Conservation (phyloP, 2,329 filamentous ascomycete genomes). For the Apiospora saccharicola region DNA sequence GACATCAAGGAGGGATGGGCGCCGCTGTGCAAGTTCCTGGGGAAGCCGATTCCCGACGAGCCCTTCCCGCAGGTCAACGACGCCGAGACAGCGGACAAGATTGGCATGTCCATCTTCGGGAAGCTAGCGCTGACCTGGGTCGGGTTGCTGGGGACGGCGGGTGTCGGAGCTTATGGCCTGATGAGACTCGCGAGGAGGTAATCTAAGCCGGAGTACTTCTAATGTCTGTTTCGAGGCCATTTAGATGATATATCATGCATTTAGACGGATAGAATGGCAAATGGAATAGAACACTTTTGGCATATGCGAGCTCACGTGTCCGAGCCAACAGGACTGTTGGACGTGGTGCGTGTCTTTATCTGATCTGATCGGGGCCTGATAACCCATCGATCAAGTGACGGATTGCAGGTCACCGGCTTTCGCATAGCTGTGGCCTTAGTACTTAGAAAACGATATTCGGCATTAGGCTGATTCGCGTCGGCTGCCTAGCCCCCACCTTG, state of each 20-base stretch:
- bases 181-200: neutral
- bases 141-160: neutral
- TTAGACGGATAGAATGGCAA: neutral
- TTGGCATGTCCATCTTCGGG: constrained; percentile 2
- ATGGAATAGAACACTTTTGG: neutral
- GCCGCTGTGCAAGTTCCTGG: constrained; percentile 37
- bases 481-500: no score
- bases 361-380: no score
- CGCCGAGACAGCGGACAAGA: neutral
- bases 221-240: neutral
- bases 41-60: constrained; percentile 30
- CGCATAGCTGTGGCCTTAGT: no score
- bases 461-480: no score
- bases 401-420: no score
- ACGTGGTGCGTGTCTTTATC: no score
- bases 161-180: neutral
- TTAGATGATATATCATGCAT: neutral
- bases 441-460: no score
- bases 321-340: neutral
- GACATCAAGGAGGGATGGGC: constrained; percentile 34
- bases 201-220: neutral
- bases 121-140: constrained; percentile 14
- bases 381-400: no score
- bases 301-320: neutral
- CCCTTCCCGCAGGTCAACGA: constrained; percentile 31